Conservation (phyloP, 1,139 yeast genomes). For the Candida mesenterica region DNA sequence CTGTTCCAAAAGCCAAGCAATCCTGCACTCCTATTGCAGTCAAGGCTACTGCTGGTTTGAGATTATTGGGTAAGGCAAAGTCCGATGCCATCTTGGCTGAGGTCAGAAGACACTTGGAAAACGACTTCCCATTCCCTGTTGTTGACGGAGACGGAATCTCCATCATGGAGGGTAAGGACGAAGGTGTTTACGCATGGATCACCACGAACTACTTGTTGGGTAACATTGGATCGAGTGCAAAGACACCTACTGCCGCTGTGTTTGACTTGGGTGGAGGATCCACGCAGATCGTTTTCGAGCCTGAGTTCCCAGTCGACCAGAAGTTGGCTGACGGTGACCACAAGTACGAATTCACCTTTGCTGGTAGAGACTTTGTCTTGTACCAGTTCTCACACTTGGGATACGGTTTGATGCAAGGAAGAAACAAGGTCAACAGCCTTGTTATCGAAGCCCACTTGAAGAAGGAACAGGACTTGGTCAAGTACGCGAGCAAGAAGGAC, state of each 20-base stretch:
- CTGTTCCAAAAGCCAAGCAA: conserved; percentile 72
- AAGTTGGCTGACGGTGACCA: conserved; percentile 84
- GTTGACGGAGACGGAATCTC: conserved; percentile 75
- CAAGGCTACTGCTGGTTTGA: conserved; percentile 96
- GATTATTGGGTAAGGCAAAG: conserved; percentile 78
- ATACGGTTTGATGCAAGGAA: conserved; percentile 91
- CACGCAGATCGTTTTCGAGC: conserved; percentile 97
- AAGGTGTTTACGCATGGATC: conserved; percentile 99
- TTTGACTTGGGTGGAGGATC: conserved; percentile 99
- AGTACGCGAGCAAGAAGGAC: conserved; percentile 35
- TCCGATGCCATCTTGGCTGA: conserved; percentile 68
- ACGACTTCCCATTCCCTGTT: conserved; percentile 85
- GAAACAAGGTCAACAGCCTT: conserved; percentile 71
- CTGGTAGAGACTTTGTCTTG: conserved; percentile 74
- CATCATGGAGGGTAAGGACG: conserved; percentile 94
- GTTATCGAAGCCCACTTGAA: conserved; percentile 53
- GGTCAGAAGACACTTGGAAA: conserved; percentile 71
- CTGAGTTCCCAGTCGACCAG: conserved; percentile 54
- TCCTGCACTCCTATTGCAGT: conserved; percentile 91
- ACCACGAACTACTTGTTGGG: conserved; percentile 92
- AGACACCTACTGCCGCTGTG: conserved; percentile 87
- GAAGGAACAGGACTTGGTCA: conserved; percentile 25
- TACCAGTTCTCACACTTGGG: conserved; percentile 96
- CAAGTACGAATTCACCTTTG: conserved; percentile 76
- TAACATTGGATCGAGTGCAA: conserved; percentile 75